These are phyloP conservation scores for Fusarium gaditjirri DNA, from an alignment of 2,329 filamentous ascomycete species.

Conservation along the genomic window DNA sequence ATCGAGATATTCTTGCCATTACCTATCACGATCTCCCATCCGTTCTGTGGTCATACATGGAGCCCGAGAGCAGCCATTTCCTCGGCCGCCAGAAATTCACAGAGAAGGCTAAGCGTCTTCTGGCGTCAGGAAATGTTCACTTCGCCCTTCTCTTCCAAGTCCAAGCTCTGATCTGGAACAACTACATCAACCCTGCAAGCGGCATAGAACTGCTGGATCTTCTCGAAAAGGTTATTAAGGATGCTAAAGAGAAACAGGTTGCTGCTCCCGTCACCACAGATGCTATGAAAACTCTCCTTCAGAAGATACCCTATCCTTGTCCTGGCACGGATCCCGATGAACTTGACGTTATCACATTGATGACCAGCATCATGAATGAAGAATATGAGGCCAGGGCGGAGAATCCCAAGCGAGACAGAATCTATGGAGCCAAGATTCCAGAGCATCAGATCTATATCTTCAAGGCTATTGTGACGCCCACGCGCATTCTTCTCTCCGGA, in stretches of 20 bases:
- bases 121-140: slow-evolving; percentile 46
- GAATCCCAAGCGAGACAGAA: slow-evolving; percentile 35
- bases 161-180: slow-evolving; percentile 70
- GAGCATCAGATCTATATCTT: slow-evolving; percentile 62
- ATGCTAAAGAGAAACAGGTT: slow-evolving; percentile 38
- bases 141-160: slow-evolving; percentile 71
- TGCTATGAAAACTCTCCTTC: slow-evolving; percentile 64
- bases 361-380: slow-evolving; percentile 51
- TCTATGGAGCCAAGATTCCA: slow-evolving; percentile 44
- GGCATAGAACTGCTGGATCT: slow-evolving; percentile 59
- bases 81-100: slow-evolving; percentile 37
- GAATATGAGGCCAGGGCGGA: slow-evolving; percentile 52
- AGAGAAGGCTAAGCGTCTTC: slow-evolving; percentile 24
- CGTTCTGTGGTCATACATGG: slow-evolving; percentile 36
- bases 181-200: slow-evolving; percentile 66
- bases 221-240: slow-evolving; percentile 50
- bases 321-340: slow-evolving; percentile 59
- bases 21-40: slow-evolving; percentile 40
- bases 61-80: slow-evolving; percentile 1
- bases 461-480: slow-evolving; percentile 69
- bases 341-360: slow-evolving; percentile 55
- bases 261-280: slow-evolving; percentile 58
- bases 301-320: slow-evolving; percentile 64
- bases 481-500: slow-evolving; percentile 65
- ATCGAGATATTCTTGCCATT: slow-evolving; percentile 39